Base-by-base conservation (phyloP, 2,329 filamentous ascomycete species). In the Aspergillus sp. region DNA sequence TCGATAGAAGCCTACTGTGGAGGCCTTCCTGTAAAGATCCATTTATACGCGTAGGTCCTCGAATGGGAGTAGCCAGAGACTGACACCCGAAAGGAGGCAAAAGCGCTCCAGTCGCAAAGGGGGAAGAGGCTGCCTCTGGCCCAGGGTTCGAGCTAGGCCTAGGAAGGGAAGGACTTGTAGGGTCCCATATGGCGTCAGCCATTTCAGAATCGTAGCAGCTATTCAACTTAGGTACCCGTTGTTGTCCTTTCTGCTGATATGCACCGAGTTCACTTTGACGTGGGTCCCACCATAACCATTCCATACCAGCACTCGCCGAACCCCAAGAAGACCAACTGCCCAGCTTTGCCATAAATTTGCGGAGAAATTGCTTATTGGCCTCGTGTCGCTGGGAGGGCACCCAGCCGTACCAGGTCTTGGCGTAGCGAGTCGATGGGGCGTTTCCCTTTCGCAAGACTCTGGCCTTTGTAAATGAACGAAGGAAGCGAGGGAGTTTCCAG, bases 401-500 rank as follows among this genome's bases (percentile, higher is more conserved):
- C 75, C 75, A 78, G 34, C 75, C 75, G 56, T 77, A 76, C 75
- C 75, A 78, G 12, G 74, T 76, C 42, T 69, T 74, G 22, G 69
- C 69, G 58, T 75, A 76, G 13, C 73, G 72, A 58, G 65, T 63
- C 15, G 63, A 64, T 9, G 66, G 61, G 4, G 60, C 50, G 57
- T 72, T 76, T 22, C 71, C 71, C 52, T 59, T 62, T 44, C 61
- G 53, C 18, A 76, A 50, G 30, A 78, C 68, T 58, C 65, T 72
- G 39, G 68, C 56, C 52, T 65, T 64, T 7, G 66, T 76, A 50
- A 76, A 74, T 2, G 55, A 67, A 52, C 75, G 74, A 56, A 75
- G 58, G 53, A 74, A 71, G 3, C 66, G 60, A 9, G 74, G 74
- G 30, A 69, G 53, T 53, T 74, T 77, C 75, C 75, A 77, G 52